Conservation (phyloP, 345 rosid species). For the Eucalyptus curtisii region DNA sequence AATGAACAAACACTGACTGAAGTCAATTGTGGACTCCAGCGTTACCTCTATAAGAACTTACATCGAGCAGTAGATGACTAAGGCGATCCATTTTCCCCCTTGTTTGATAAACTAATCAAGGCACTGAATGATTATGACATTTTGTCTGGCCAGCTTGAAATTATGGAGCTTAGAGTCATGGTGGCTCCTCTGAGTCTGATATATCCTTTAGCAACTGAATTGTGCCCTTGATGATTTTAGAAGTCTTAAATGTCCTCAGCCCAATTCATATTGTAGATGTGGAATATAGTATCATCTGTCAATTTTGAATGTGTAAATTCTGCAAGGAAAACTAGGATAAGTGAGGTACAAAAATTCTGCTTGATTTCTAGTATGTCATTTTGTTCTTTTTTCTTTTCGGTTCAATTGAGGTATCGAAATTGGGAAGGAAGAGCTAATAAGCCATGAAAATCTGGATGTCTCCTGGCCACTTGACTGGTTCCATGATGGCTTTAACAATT, state of each 20-base stretch:
- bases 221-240: not conserved
- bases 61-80: not conserved
- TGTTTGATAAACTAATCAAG: not conserved
- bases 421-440: no score
- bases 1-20: not conserved
- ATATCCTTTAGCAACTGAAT: not conserved
- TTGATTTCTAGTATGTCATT: not conserved
- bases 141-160: not conserved
- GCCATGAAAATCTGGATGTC: no score
- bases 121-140: not conserved
- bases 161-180: not conserved
- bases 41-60: no score
- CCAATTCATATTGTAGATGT: not conserved
- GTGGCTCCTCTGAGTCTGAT: not conserved
- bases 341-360: not conserved
- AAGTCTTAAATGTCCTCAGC: not conserved
- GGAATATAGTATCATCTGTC: not conserved
- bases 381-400: not conserved
- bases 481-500: no score
- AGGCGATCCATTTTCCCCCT: not conserved
- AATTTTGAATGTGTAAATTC: not conserved
- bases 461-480: no score
- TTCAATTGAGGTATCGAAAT: not conserved
- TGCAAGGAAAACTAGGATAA: not conserved
- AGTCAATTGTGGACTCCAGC: not conserved